Evolutionary conservation across 352 stramenopile species (phyloP), one percentile per base, ranked within the genome.

Genomic region (Phytophthora melonis): DNA sequence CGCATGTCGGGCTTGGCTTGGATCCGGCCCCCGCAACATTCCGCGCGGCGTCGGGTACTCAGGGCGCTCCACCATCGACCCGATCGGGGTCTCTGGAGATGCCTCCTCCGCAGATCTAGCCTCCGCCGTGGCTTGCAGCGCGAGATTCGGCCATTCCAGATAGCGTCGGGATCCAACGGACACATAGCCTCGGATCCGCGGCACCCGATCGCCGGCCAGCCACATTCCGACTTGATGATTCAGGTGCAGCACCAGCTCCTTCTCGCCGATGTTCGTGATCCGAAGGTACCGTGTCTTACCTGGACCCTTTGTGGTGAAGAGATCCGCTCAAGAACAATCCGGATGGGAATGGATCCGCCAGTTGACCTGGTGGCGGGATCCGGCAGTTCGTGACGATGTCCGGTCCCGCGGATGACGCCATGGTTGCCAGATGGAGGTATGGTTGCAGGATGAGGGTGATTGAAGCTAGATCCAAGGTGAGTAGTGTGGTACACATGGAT

Each of bases 131-230:
- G 25, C 25, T 4, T 30, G 39, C 9, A 59, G 66, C 13, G 67
- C 63, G 0, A 76, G 41, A 5, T 69, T 68, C 16, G 68, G 39
- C 58, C 63, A 76, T 14, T 68, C 69, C 2, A 21, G 14, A 34
- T 76, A 30, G 25, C 25, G 25, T 2, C 25, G 25, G 25, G 25
- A 30, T 30, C 25, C 25, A 4, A 30, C 25, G 71, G 50, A 66
- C 1, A 76, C 58, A n/a, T 45, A 72, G 1, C 61, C 43, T 43
- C 25, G 54, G 7, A n/a, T 1, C n/a, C 61, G 57, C 1, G 60
- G 45, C 3, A 75, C 61, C 3, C 36, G 21, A n/a, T 71, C 62
- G 34, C 14, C 19, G 0, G 32, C 45, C 25, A 70, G 32, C 61
- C 68, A 75, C 43, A 70, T 58, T 0, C 41, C 68, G 0, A 74